Evolutionary conservation across 371 early-diverging fungal species (phyloP), one percentile per base, ranked within the genome.

Genomic region (Mortierella sp.): DNA sequence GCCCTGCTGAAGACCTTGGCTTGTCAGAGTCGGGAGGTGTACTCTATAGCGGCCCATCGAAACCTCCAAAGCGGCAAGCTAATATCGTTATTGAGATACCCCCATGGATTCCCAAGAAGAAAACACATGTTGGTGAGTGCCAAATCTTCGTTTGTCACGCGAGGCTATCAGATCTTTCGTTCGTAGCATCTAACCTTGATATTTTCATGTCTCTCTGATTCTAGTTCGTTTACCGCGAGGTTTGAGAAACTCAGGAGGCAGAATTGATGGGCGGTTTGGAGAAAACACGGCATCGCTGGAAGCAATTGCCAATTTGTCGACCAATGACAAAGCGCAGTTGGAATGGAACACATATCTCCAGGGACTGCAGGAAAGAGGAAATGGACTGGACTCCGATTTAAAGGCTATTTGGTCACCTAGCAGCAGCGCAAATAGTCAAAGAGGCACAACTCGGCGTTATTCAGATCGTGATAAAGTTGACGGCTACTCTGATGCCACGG

Each of bases 1-100:
- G 13, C 22, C 28, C 28, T 3, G 15, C 9, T 4, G 28, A 55
- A 15, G 22, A 11, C 7, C 8, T 11, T 9, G 28, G 28, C 55
- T 11, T 15, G 10, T 28, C 15, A 9, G 28, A 28, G 55, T 0
- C 10, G 36, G 36, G 36, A 6, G 6, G 36, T 5, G 9, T 6
- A 24, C 5, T 22, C 28, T 9, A 22, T 13, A 28, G 19, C 10
- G 2, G 9, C 10, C 22, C 7, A 28, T 6, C 2, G 15, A 55
- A 6, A 15, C 55, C 10, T 22, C 28, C 55, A 55, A 55, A 22
- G n/a, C 19, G n/a, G 32, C 55, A 10, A 55, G 28, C 10, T 9
- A 55, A 28, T 24, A 24, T 55, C 28, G 55, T 28, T 24, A 28
- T 55, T 55, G 55, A 55, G 10, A 55, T 55, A 55, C 55, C 55